Evolutionary conservation across 768 basidiomycete genomes (phyloP), one percentile per base, ranked within the genome.

Genomic region (Pleurotus platypus): DNA sequence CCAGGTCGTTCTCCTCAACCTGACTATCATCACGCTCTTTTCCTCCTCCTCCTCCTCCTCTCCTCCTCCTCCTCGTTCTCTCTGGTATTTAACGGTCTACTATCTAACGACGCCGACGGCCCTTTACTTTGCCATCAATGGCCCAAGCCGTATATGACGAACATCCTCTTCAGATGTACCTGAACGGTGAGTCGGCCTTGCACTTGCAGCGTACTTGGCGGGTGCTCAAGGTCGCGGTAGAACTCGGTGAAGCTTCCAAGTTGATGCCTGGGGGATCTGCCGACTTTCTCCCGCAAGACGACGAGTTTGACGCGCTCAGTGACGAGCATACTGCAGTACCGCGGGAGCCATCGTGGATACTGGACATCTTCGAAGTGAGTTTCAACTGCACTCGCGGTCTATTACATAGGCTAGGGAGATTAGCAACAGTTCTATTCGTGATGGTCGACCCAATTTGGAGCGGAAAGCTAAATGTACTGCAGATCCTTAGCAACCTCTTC

Each of bases 141-240:
- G 89, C 89, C 37, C 86, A 90, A 75, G 78, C 89, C 57, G 68
- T 90, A 59, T 89, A 89, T 70, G 85, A 89, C 62, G 83, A 89
- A 60, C 87, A 90, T 63, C 89, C 89, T 43, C 78, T 91, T 43
- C 82, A 86, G 63, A 79, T 83, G 62, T 91, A 91, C 69, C 73
- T 91, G 55, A 74, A 80, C 78, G 83, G 89, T 87, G 42, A 49
- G 76, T 69, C 5, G 4, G 24, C 5, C 45, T 46, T 3, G 7
- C 8, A n/a, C 39, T 57, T 18, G 26, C 45, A 11, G 42, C 11
- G 46, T 12, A 39, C 51, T 57, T 5, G 37, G 24, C 16, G 46
- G 13, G 37, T 27, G 15, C 30, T 22, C 45, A 24, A 37, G n/a
- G 24, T 26, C 46, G 35, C 39, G 59, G 60, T 45, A 62, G 61